phyloP scores from a whole-genome alignment of 2,329 filamentous ascomycete species.

The Xylaria sp. region DNA sequence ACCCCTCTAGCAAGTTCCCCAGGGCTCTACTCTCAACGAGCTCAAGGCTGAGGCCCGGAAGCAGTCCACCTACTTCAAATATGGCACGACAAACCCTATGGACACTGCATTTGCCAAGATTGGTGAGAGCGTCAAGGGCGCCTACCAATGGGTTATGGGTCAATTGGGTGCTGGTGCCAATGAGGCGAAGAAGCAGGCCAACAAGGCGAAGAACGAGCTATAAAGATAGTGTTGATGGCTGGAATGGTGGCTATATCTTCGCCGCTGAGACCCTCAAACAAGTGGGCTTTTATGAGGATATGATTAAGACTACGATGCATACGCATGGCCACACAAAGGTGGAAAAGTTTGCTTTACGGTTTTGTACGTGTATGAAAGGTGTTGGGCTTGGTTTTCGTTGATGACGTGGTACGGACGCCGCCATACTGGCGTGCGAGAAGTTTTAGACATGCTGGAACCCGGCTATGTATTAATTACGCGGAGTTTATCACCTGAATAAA shows the following conservation, averaged over 20 bases:
- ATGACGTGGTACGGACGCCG: conserved; percentile 1
- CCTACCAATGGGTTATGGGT: conserved; percentile 63
- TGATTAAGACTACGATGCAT: conserved; percentile 20
- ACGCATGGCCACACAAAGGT: not conserved
- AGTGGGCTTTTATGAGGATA: conserved; percentile 21
- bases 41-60: conserved; percentile 77
- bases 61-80: conserved; percentile 80
- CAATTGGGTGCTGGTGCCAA: conserved; percentile 63
- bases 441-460: not conserved
- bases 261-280: not conserved
- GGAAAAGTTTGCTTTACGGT: conserved; percentile 24
- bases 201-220: conserved; percentile 64
- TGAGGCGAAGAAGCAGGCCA: conserved; percentile 61
- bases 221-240: conserved; percentile 47
- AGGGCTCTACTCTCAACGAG: conserved; percentile 75
- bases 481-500: conserved; percentile 13
- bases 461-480: not conserved
- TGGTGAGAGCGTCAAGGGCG: conserved; percentile 58
- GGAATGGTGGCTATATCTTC: not conserved
- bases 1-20: conserved; percentile 61
- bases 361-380: conserved; percentile 16
- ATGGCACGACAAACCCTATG: conserved; percentile 75
- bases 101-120: conserved; percentile 75
- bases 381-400: conserved; percentile 11
- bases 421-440: not conserved